A percentile compares a stretch with the other conserved stretches of the same genome.
Conservation (phyloP, 2,329 filamentous ascomycete species). For the Diaporthe ilicicola region DNA sequence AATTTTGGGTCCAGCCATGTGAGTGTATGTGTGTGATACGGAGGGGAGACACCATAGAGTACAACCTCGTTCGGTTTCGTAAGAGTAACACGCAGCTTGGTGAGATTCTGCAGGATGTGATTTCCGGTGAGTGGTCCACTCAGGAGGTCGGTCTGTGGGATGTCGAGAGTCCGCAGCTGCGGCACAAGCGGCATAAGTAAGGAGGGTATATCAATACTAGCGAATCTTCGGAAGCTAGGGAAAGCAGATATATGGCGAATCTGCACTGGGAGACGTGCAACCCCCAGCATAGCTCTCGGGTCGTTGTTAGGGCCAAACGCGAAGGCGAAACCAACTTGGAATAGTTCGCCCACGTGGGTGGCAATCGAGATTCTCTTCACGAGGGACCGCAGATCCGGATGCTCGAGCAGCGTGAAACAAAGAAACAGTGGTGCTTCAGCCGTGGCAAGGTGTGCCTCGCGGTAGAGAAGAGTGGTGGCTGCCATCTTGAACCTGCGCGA, state of each 20-base stretch:
- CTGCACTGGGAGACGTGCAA: too few relatives aligned
- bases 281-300: too few relatives aligned
- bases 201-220: too few relatives aligned
- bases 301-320: neutral
- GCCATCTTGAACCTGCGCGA: neutral
- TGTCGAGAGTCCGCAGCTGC: neutral
- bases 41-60: too few relatives aligned
- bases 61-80: neutral
- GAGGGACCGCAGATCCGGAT: neutral
- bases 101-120: neutral
- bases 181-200: neutral
- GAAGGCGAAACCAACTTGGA: neutral
- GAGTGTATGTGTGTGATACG: neutral
- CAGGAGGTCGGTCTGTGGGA: neutral
- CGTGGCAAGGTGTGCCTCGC: neutral
- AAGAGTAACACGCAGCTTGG: neutral
- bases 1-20: neutral
- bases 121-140: neutral
- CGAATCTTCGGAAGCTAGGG: too few relatives aligned
- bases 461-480: conserved; percentile 11
- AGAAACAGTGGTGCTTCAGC: neutral
- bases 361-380: neutral
- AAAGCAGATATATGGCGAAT: too few relatives aligned
- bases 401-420: neutral
- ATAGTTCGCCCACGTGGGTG: neutral